These are phyloP conservation scores for Epichloe gansuensis DNA, from an alignment of 2,329 filamentous ascomycete species.

Conservation along the genomic window DNA sequence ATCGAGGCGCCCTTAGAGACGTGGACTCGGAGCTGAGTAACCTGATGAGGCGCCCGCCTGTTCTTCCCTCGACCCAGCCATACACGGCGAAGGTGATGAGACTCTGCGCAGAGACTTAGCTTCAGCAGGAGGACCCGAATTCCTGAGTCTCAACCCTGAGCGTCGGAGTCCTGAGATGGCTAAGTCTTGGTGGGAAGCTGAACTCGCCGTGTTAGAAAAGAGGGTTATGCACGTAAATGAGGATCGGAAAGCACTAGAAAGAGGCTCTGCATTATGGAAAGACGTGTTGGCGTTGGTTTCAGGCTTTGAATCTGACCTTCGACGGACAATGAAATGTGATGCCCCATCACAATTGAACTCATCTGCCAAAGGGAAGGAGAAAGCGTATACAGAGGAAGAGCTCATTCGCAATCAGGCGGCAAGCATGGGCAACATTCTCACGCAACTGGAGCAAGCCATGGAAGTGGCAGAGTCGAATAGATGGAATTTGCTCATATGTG, in stretches of 20 bases:
- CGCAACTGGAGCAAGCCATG: constrained; percentile 41
- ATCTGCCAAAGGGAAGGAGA: constrained; percentile 19
- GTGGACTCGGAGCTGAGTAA: constrained; percentile 49
- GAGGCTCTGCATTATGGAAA: constrained; percentile 56
- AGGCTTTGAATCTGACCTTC: constrained; percentile 52
- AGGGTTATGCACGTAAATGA: constrained; percentile 44
- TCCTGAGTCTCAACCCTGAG: constrained; percentile 48
- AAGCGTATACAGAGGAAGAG: constrained; percentile 21
- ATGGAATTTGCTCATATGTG: constrained; percentile 67
- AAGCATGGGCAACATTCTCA: constrained; percentile 45
- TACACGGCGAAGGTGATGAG: constrained; percentile 17
- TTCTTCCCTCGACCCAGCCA: constrained; percentile 40
- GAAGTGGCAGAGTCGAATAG: constrained; percentile 44
- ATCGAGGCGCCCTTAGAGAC: constrained; percentile 52
- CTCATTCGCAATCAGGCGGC: constrained; percentile 34
- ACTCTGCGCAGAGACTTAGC: constrained; percentile 8
- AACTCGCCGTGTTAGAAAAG: constrained; percentile 42
- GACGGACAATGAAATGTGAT: constrained; percentile 36
- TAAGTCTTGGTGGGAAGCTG: constrained; percentile 55
- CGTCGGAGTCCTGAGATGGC: constrained; percentile 60
- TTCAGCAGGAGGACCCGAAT: constrained; percentile 35
- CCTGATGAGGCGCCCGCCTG: constrained; percentile 46
- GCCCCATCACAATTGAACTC: constrained; percentile 7
- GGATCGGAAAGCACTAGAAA: constrained; percentile 53
- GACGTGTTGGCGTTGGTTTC: constrained; percentile 46